Percentiles rank a stretch among this genome's conserved stretches.
Conservation (phyloP, 2,329 filamentous ascomycete species). For the Aspergillus aculeatinus region DNA sequence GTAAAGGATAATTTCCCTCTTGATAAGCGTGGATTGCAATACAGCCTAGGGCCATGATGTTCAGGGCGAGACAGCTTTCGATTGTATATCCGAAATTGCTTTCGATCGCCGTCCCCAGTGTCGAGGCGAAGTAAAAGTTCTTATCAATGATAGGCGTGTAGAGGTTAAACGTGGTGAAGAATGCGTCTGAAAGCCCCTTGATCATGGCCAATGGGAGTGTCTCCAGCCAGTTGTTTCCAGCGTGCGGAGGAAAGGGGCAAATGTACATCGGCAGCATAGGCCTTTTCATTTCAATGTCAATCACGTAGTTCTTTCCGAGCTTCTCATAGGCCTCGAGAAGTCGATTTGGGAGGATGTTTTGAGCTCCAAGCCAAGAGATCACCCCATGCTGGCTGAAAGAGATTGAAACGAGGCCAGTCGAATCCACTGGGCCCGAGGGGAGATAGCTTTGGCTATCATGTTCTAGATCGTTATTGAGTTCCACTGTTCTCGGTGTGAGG, state of each 20-base stretch:
- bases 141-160: conserved; percentile 55
- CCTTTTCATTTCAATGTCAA: conserved; percentile 51
- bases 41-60: conserved; percentile 53
- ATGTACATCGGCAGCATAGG: conserved; percentile 44
- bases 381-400: conserved; percentile 55
- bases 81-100: conserved; percentile 53
- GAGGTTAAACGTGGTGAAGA: conserved; percentile 56
- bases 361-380: conserved; percentile 50
- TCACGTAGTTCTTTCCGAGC: conserved; percentile 51
- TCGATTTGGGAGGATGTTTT: conserved; percentile 43
- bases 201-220: conserved; percentile 49
- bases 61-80: conserved; percentile 53
- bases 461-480: conserved; percentile 32
- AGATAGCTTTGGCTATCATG: conserved; percentile 24
- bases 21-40: conserved; percentile 51
- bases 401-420: conserved; percentile 39
- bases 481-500: conserved; percentile 30
- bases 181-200: conserved; percentile 54
- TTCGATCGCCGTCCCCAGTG: conserved; percentile 50
- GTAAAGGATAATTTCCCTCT: conserved; percentile 50
- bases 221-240: conserved; percentile 47
- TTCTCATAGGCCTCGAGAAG: conserved; percentile 39
- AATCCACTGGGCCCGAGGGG: conserved; percentile 25
- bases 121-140: conserved; percentile 52
- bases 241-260: conserved; percentile 37